These are phyloP conservation scores for Biancaea sappan DNA, from an alignment of 306 rosid species.

Conservation along the genomic window DNA sequence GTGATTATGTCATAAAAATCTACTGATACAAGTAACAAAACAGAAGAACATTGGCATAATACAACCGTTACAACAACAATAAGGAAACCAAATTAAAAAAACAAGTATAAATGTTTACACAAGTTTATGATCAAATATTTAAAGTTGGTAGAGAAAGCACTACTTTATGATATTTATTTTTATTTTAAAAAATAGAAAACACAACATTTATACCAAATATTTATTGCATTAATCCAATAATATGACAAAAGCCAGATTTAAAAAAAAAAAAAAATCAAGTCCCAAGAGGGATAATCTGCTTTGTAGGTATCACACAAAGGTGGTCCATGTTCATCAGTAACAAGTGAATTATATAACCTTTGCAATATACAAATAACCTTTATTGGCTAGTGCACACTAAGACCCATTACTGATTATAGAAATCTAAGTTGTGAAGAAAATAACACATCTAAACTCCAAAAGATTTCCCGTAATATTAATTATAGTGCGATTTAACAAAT, in stretches of 20 bases:
- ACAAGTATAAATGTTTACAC: conserved; percentile 7
- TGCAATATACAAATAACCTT: background rate
- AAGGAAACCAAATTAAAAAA: background rate
- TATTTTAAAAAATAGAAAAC: conserved; percentile 17
- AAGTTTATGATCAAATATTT: conserved; percentile 13
- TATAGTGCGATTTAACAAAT: background rate
- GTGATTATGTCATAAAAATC: conserved; percentile 24
- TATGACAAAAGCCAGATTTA: conserved; percentile 10
- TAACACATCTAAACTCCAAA: background rate
- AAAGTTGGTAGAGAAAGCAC: conserved; percentile 13
- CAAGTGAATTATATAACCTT: background rate
- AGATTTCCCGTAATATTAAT: background rate
- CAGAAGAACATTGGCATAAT: conserved; percentile 18
- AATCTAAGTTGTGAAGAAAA: background rate
- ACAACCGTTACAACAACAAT: conserved; percentile 27
- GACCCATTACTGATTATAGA: background rate
- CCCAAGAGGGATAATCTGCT: background rate
- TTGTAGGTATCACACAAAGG: background rate
- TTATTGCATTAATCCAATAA: conserved; percentile 9
- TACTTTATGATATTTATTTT: background rate
- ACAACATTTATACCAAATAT: conserved; percentile 1
- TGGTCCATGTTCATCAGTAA: background rate
- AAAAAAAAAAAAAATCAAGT: background rate
- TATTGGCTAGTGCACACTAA: background rate
- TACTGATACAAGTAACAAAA: conserved; percentile 9